These are phyloP conservation scores for Marasmius oreades DNA, from an alignment of 1,284 basidiomycete genomes.

Conservation along the genomic window DNA sequence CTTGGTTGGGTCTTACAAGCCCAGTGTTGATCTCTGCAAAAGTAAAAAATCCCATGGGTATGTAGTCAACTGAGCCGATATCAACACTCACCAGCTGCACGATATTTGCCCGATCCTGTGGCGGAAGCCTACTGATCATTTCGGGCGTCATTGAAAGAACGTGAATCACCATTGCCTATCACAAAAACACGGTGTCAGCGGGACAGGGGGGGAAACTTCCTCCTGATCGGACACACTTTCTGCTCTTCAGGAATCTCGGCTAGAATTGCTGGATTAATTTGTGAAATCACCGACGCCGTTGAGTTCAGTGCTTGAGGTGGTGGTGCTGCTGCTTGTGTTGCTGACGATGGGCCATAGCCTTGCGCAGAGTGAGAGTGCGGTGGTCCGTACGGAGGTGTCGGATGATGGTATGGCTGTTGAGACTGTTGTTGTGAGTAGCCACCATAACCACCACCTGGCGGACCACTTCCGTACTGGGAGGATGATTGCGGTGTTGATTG, in stretches of 20 bases:
- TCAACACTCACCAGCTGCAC: conserved; percentile 57
- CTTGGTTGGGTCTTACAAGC: too few relatives aligned
- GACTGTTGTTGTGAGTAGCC: neutral
- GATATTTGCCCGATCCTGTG: conserved; percentile 57
- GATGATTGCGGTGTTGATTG: neutral
- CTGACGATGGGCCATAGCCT: conserved; percentile 10
- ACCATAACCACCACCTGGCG: conserved; percentile 1
- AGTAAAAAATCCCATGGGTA: neutral
- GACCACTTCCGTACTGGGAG: neutral
- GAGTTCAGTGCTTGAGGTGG: conserved; percentile 17
- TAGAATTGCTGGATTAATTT: conserved; percentile 41
- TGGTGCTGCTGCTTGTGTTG: conserved; percentile 14
- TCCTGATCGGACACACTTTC: conserved; percentile 37
- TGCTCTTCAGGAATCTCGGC: conserved; percentile 66
- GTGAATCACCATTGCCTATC: conserved; percentile 61
- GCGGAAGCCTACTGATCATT: conserved; percentile 59
- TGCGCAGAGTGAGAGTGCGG: conserved; percentile 6
- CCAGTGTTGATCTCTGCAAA: neutral
- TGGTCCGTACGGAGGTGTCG: neutral
- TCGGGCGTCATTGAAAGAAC: conserved; percentile 69
- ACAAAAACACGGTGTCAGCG: neutral
- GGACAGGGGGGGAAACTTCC: neutral
- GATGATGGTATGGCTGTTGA: too few relatives aligned
- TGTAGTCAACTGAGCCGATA: neutral
- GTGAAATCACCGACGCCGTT: conserved; percentile 6